Evolutionary conservation across 352 stramenopile genomes (phyloP), one percentile per base, ranked within the genome.

Genomic region (Plasmopara halstedii): DNA sequence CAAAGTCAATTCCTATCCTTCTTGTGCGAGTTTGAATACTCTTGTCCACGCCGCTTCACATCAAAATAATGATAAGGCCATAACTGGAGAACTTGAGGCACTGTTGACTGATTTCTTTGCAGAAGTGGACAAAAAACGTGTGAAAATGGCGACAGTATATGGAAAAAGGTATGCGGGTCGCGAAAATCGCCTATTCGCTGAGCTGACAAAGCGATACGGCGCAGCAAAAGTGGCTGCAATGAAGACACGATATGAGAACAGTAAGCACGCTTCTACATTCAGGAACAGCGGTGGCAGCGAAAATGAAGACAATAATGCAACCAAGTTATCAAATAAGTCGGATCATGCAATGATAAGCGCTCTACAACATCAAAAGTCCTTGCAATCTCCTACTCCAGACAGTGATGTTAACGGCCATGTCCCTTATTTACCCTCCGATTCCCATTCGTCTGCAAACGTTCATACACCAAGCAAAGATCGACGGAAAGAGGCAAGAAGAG

Each of bases 141-240:
- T 83, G 22, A 70, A 62, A 13, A 87, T 85, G 73, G 78, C 72
- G 5, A 66, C 72, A 38, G 69, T 72, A 27, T 88, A 88, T 38
- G 59, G 62, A 1, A 80, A 73, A 40, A 57, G 78, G 15, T 90
- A 90, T 51, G 60, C 60, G 18, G 71, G 67, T 7, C 68, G 70
- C 38, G 75, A 88, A 38, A 65, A 80, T n/a, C 71, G 64, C 31
- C 37, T 90, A 18, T 90, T 90, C 22, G 42, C 54, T 10, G 78
- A 86, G 32, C 47, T 90, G 8, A 66, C 73, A 21, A 76, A 75
- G 31, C 71, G 69, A 21, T 90, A 90, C 45, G 73, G 73, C 10
- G 60, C 53, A 7, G 41, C 62, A 1, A 79, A 73, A 47, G 72
- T 86, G 19, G 47, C 41, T 34, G 40, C 34, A 7, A 42, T 88